A percentile compares a stretch with the other conserved stretches of the same genome.
These are phyloP conservation scores for Hyaloraphidium curvatum DNA, from an alignment of 192 early-diverging fungal species.

Conservation along the genomic window DNA sequence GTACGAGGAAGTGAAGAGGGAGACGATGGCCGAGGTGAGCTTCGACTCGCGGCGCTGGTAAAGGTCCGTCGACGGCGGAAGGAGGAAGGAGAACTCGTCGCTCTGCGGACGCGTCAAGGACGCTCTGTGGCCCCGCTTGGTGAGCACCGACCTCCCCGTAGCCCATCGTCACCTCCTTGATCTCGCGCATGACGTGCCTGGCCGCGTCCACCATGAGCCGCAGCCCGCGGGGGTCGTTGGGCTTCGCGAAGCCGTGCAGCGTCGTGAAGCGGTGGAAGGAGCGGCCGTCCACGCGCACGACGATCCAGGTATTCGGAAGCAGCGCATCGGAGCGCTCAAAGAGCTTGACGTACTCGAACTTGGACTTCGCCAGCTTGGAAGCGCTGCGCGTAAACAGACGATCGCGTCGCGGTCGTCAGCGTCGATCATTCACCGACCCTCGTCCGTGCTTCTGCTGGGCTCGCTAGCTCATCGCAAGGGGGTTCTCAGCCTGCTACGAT, in stretches of 20 bases:
- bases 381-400: no score
- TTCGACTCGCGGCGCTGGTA: conserved; percentile 62
- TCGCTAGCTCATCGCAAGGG: no score
- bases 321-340: conserved; percentile 66
- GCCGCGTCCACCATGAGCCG: conserved; percentile 68
- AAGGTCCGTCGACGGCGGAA: conserved; percentile 15
- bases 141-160: conserved; percentile 28
- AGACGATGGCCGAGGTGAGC: conserved; percentile 59
- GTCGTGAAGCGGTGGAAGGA: conserved; percentile 76
- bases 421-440: no score
- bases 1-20: conserved; percentile 71
- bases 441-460: no score
- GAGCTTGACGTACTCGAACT: conserved; percentile 74
- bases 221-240: conserved; percentile 56
- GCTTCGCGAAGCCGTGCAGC: conserved; percentile 53
- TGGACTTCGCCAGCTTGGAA: conserved; percentile 70
- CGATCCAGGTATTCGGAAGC: conserved; percentile 70
- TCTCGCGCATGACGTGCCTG: conserved; percentile 54
- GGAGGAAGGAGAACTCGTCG: conserved; percentile 2
- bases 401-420: no score
- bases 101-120: neutral
- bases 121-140: neutral
- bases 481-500: no score
- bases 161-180: conserved; percentile 56
- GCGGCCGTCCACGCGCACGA: conserved; percentile 83